A percentile compares a stretch with the other conserved stretches of the same genome.
Evolutionary conservation across 176 grass and related monocot species (phyloP).

Genomic region (Zizania latifolia): DNA sequence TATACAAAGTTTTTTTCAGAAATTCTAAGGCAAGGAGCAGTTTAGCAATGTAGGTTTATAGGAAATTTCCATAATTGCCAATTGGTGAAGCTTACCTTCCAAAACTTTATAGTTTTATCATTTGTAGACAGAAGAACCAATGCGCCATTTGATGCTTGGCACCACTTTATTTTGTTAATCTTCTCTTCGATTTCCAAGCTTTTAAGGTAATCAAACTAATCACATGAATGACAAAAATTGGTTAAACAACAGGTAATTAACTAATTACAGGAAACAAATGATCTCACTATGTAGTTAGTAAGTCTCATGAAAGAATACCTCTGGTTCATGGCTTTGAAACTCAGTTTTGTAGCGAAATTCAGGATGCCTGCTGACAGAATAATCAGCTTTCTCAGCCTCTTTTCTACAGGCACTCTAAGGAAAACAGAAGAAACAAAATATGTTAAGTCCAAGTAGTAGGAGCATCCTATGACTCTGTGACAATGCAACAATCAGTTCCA

Average conservation of each 20-base stretch:
- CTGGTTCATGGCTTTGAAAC: slow-evolving; percentile 99
- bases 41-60: background rate
- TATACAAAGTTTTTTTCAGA: no score
- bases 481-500: background rate
- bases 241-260: slow-evolving; percentile 34
- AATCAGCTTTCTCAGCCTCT: slow-evolving; percentile 81
- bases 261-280: slow-evolving; percentile 15
- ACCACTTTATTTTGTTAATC: slow-evolving; percentile 99
- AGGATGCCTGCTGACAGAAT: slow-evolving; percentile 65
- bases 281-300: background rate
- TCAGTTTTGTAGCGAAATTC: slow-evolving; percentile 97
- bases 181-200: slow-evolving; percentile 99
- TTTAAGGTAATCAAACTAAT: slow-evolving; percentile 99
- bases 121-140: slow-evolving; percentile 92
- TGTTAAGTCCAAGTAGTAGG: slow-evolving; percentile 32
- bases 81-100: slow-evolving; percentile 66
- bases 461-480: background rate
- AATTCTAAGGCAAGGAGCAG: no score
- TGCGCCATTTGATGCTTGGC: slow-evolving; percentile 62
- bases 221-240: slow-evolving; percentile 23
- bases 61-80: background rate
- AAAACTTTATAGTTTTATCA: slow-evolving; percentile 97
- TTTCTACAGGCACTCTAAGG: slow-evolving; percentile 58
- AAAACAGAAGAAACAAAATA: slow-evolving; percentile 23
- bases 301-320: slow-evolving; percentile 51